Conservation (phyloP, 2,329 filamentous ascomycete genomes). For the Plenodomus lindquistii region DNA sequence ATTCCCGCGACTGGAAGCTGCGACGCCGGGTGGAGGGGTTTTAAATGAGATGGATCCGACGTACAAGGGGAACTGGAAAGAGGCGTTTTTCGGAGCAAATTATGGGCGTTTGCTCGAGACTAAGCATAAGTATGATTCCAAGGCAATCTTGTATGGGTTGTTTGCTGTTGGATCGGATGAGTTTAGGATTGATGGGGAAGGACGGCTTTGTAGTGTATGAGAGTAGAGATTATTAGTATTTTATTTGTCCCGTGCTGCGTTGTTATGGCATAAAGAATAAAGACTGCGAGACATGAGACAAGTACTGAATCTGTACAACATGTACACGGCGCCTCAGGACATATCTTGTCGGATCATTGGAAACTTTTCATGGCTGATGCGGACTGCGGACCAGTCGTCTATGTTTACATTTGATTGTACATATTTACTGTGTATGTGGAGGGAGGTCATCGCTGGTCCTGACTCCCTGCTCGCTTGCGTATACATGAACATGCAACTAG, state of each 20-base stretch:
- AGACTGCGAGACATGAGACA: too few relatives aligned
- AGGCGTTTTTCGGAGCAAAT: slow-evolving; percentile 3
- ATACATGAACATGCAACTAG: neutral
- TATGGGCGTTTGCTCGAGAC: slow-evolving; percentile 5
- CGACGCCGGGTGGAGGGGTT: slow-evolving; percentile 5
- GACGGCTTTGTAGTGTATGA: neutral
- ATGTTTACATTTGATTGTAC: too few relatives aligned
- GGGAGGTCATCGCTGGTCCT: too few relatives aligned
- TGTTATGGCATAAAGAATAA: too few relatives aligned
- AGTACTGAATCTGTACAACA: too few relatives aligned
- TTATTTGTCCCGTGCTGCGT: too few relatives aligned
- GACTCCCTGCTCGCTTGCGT: neutral
- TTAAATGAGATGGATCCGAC: slow-evolving; percentile 9
- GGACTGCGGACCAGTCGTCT: neutral
- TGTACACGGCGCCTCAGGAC: too few relatives aligned
- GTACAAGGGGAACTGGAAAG: slow-evolving; percentile 4
- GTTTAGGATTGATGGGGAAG: neutral
- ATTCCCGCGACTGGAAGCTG: neutral
- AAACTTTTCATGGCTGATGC: neutral
- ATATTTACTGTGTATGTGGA: too few relatives aligned
- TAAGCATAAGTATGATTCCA: slow-evolving; percentile 16
- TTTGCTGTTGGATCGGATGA: slow-evolving; percentile 14
- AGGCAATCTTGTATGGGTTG: slow-evolving; percentile 11
- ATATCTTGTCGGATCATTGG: too few relatives aligned
- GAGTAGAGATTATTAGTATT: too few relatives aligned